Evolutionary conservation across 257 asterid genomes (phyloP), one percentile per base, ranked within the genome.

Genomic region (Prunella vulgaris): DNA sequence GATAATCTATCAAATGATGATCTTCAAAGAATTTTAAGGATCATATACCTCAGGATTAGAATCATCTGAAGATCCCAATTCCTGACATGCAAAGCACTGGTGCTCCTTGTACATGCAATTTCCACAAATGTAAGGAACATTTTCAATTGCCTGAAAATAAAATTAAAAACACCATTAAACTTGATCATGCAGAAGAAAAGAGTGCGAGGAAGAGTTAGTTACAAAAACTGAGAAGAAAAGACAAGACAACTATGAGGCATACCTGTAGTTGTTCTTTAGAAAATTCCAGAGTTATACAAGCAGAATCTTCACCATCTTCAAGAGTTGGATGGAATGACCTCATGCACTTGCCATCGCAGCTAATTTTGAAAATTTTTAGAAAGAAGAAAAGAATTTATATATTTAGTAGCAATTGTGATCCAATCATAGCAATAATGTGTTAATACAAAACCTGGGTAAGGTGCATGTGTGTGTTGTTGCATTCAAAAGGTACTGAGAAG

Each of bases 311-410:
- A 56, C 95, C 96, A 74, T 80, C 87, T 70, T 78, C 79, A 44
- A 14, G 35, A 32, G 92, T 89, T 62, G 92, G 82, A 80, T 92
- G 98, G 75, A 92, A 92, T 67, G 98, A 86, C 86, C 98, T 83
- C 87, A 92, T 71, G 81, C 98, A 92, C 83, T 80, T 92, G 35
- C 98, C 98, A 18, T 89, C 96, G 21, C 98, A 92, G 54, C 97
- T 92, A 80, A 65, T 49, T 49, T 49, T 17, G 67, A 73, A 28
- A 66, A 65, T 13, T 38, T 66, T 3, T n/a, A 35, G n/a, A 22
- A 51, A 61, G 27, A 28, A 61, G 21, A 38, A 28, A 67, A 76
- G 64, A 64, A 27, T 2, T 33, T 13, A 15, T 30, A 60, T 37
- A 70, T 18, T 18, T 51, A 32, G 46, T 66, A 14, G 69, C 25